Evolutionary conservation across 2,329 filamentous ascomycete species (phyloP).

Genomic region (Colletotrichum coccodes): DNA sequence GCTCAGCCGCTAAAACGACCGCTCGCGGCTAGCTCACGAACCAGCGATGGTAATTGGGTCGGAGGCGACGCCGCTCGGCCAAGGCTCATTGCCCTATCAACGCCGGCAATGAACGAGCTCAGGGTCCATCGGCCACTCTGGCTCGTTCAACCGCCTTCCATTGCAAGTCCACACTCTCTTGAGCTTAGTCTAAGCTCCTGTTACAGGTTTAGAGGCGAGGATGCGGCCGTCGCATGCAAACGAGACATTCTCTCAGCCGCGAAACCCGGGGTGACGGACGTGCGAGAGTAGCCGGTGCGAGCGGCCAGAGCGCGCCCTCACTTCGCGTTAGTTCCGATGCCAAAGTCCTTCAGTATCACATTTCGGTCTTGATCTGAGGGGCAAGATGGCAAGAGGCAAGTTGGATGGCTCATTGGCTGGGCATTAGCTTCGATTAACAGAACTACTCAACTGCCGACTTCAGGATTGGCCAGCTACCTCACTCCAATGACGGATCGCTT

Average conservation of each 20-base stretch:
- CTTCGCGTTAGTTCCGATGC: too few relatives aligned
- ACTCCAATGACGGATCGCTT: too few relatives aligned
- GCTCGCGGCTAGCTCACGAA: background rate
- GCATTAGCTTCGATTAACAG: background rate
- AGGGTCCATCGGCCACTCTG: background rate
- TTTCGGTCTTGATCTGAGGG: background rate
- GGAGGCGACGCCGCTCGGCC: conserved; percentile 5
- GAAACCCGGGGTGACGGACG: conserved; percentile 1
- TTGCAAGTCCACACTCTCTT: conserved; percentile 1
- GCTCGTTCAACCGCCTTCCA: background rate
- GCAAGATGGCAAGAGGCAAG: background rate
- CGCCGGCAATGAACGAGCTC: background rate
- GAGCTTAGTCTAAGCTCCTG: background rate
- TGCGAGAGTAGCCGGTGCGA: background rate
- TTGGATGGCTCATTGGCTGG: background rate
- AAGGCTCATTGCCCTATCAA: background rate
- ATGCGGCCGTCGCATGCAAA: conserved; percentile 22
- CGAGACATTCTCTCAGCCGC: conserved; percentile 4
- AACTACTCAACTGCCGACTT: background rate
- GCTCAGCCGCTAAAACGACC: background rate
- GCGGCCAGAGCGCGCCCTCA: conserved; percentile 27
- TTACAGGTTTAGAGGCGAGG: background rate
- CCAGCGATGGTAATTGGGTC: background rate
- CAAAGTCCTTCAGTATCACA: conserved; percentile 10
- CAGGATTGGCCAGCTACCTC: background rate